Evolutionary conservation across 805 yeast genomes (phyloP).

Genomic region (Candida boleticola): DNA sequence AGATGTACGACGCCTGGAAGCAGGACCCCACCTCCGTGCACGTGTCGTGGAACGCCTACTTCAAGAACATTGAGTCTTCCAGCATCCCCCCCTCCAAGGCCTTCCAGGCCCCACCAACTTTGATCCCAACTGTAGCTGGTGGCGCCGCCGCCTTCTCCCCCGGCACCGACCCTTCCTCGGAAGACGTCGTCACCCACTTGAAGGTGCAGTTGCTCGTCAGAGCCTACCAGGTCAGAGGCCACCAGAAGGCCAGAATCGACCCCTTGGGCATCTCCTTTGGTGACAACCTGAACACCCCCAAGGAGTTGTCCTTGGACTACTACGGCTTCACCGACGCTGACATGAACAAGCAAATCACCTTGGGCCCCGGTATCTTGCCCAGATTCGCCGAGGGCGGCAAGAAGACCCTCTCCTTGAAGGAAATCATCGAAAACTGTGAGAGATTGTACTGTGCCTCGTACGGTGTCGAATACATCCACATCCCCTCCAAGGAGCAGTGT

Average conservation of each 20-base stretch:
- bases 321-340: slow-evolving; percentile 90
- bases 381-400: slow-evolving; percentile 72
- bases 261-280: slow-evolving; percentile 93
- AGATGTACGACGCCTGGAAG: slow-evolving; percentile 95
- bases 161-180: slow-evolving; percentile 44
- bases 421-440: slow-evolving; percentile 77
- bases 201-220: slow-evolving; percentile 95
- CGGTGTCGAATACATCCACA: slow-evolving; percentile 95
- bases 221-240: slow-evolving; percentile 99
- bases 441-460: slow-evolving; percentile 80
- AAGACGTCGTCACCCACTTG: slow-evolving; percentile 80
- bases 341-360: slow-evolving; percentile 74
- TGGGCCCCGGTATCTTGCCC: slow-evolving; percentile 98
- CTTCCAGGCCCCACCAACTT: slow-evolving; percentile 87
- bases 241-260: slow-evolving; percentile 90
- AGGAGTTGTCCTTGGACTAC: slow-evolving; percentile 86
- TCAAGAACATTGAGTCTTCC: slow-evolving; percentile 80
- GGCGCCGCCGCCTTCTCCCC: slow-evolving; percentile 64
- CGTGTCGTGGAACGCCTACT: slow-evolving; percentile 95
- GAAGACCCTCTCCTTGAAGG: slow-evolving; percentile 68
- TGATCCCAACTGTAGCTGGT: slow-evolving; percentile 78
- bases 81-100: slow-evolving; percentile 72
- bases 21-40: slow-evolving; percentile 89
- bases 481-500: slow-evolving; percentile 91
- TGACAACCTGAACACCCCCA: slow-evolving; percentile 64